Conservation (phyloP, 2,329 filamentous ascomycete species). For the Xylaria sp. region DNA sequence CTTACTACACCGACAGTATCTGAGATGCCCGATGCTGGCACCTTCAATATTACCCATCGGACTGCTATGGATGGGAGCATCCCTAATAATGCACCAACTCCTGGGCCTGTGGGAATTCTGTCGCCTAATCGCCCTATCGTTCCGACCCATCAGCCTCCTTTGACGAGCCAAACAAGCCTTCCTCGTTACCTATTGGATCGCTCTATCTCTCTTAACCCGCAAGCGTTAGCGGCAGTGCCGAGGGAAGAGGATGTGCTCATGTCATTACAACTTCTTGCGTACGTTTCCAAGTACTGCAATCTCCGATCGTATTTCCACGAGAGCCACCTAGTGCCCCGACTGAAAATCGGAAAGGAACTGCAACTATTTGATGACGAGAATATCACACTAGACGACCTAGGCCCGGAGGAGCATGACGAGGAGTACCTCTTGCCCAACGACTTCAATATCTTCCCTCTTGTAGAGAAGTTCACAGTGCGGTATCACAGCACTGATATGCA, state of each 20-base stretch:
- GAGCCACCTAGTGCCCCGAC: constrained; percentile 89
- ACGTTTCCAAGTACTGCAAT: constrained; percentile 99
- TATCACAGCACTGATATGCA: constrained; percentile 98
- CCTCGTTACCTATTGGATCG: constrained; percentile 83
- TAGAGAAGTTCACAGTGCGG: constrained; percentile 97
- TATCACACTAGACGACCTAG: constrained; percentile 51
- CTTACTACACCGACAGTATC: constrained; percentile 82
- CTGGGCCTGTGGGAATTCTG: constrained; percentile 74
- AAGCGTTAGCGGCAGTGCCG: constrained; percentile 89
- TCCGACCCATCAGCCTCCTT: constrained; percentile 77
- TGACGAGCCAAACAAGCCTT: constrained; percentile 73
- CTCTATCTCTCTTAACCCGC: constrained; percentile 72
- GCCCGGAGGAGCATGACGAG: constrained; percentile 73
- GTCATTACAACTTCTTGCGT: constrained; percentile 95
- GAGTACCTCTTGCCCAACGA: constrained; percentile 94
- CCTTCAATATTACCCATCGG: constrained; percentile 93
- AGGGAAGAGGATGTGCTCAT: constrained; percentile 97
- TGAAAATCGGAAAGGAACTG: constrained; percentile 89
- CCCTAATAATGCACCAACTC: constrained; percentile 74
- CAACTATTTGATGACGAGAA: constrained; percentile 79
- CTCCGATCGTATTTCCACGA: constrained; percentile 94
- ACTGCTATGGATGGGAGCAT: constrained; percentile 86
- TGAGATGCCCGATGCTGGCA: constrained; percentile 85
- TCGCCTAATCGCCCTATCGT: constrained; percentile 78
- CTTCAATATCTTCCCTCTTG: constrained; percentile 97